Evolutionary conservation across 2,329 filamentous ascomycete genomes (phyloP), one percentile per base, ranked within the genome.

Genomic region (Aspergillus niger): DNA sequence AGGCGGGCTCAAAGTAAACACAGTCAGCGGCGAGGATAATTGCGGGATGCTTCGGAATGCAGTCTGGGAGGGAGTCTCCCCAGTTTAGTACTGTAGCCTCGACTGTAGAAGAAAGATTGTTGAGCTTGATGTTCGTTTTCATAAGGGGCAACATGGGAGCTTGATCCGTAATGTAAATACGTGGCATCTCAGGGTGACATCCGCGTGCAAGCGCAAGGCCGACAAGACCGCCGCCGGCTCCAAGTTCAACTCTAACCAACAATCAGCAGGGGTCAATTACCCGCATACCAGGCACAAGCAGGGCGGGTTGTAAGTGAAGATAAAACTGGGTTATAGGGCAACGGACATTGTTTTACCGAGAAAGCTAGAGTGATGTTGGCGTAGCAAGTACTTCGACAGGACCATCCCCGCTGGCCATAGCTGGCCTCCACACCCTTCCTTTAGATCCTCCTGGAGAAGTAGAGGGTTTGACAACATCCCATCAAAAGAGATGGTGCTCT

Each of bases 1-100:
- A 98, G 1, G 95, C 91, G 2, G 94, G 92, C 77, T 98, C 95
- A 75, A 96, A 96, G 80, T 98, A 99, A 52, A 97, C 92, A 77
- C 94, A 98, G 76, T 98, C 95, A 43, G 93, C 94, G 3, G 95
- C 95, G n/a, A 98, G 84, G 58, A 99, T 88, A 58, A 97, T 82
- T 69, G 93, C 87, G 17, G 92, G 91, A 82, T 81, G 57, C 82
- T 65, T 56, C 22, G 75, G 76, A 36, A 79, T 73, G 36, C 54
- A 80, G 63, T 58, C 68, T 56, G 60, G 76, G 57, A 62, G 78
- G 73, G 79, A 70, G 32, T 77, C 71, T 17, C 83, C 84, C 94
- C 94, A 97, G 74, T 97, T 91, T 66, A 97, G 83, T 26, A 97
- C 81, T 57, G 85, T 80, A 15, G 92, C 86, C 65, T 82, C 81